Base-by-base conservation (phyloP, 208 protist species). In the Crithidia acanthocephali region DNA sequence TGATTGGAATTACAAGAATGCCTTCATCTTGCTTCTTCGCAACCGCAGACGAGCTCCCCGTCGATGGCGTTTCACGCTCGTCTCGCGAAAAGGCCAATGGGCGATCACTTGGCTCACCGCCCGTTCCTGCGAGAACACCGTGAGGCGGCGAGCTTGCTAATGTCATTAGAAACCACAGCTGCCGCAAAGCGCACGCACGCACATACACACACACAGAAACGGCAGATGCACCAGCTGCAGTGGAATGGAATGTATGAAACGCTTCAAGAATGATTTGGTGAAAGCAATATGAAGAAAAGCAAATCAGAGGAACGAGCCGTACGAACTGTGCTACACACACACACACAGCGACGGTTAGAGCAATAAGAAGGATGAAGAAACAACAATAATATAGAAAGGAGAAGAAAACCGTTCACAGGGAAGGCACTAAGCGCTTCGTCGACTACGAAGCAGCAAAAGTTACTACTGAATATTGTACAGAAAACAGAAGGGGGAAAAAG, bases 1-100 rank as follows among this genome's bases (percentile, higher is more conserved):
- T 76, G 9, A 84, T 83, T n/a, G 87, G 79, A 25, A 93, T 79
- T 60, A 83, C 73, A 52, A 74, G 50, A 32, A 80, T 27, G 10
- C 48, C 64, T 16, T 62, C 51, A n/a, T 64, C 13, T 33, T 25
- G 65, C 22, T 48, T 35, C 20, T 22, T 44, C 10, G 15, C 71
- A 35, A 25, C 27, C n/a, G 11, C 40, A 44, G 40, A 59, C n/a
- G 45, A 69, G 35, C 52, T 64, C 4, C 20, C 52, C 18, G 30
- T 30, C 15, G 23, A 48, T 6, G 23, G 2, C 0, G 32, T 27
- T 7, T 18, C 33, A 16, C 62, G 18, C 23, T 22, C 11, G 2
- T 22, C 23, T 42, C 7, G 62, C 15, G 9, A 15, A 20, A 8
- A 33, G 23, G 11, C 32, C 2, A 35, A 33, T n/a, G 30, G 6